Evolutionary conservation across 2,329 filamentous ascomycete species (phyloP).

Genomic region (Curvularia hawaiiensis): DNA sequence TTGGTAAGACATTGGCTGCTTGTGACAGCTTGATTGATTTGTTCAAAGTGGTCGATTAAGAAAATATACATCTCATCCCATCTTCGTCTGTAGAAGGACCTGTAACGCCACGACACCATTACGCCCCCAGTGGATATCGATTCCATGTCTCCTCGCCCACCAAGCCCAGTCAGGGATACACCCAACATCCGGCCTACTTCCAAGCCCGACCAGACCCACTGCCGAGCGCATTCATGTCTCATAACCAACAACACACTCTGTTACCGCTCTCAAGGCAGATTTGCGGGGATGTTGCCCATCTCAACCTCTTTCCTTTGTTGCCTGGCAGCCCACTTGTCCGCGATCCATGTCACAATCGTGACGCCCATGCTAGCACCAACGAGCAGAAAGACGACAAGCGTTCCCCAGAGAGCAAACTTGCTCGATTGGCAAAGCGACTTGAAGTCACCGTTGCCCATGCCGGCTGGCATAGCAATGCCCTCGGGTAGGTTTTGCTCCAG

Average conservation of each 20-base stretch:
- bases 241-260: background rate
- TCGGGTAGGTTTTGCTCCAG: slow-evolving; percentile 21
- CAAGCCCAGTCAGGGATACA: background rate
- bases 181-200: background rate
- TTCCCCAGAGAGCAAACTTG: slow-evolving; percentile 53
- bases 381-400: slow-evolving; percentile 49
- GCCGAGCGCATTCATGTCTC: background rate
- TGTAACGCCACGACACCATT: slow-evolving; percentile 15
- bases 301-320: slow-evolving; percentile 42
- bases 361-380: slow-evolving; percentile 41
- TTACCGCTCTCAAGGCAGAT: background rate
- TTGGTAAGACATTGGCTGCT: background rate
- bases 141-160: background rate
- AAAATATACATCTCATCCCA: slow-evolving; percentile 7
- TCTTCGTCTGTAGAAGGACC: slow-evolving; percentile 1
- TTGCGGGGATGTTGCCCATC: slow-evolving; percentile 23
- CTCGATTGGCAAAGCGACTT: slow-evolving; percentile 49
- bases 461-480: slow-evolving; percentile 31
- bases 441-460: slow-evolving; percentile 46
- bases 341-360: slow-evolving; percentile 44
- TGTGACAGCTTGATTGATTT: slow-evolving; percentile 5
- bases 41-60: slow-evolving; percentile 2
- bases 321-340: slow-evolving; percentile 45
- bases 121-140: slow-evolving; percentile 4
- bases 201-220: background rate